Conservation (phyloP, 495 filamentous ascomycete species). For the Sordaria brevicollis region DNA sequence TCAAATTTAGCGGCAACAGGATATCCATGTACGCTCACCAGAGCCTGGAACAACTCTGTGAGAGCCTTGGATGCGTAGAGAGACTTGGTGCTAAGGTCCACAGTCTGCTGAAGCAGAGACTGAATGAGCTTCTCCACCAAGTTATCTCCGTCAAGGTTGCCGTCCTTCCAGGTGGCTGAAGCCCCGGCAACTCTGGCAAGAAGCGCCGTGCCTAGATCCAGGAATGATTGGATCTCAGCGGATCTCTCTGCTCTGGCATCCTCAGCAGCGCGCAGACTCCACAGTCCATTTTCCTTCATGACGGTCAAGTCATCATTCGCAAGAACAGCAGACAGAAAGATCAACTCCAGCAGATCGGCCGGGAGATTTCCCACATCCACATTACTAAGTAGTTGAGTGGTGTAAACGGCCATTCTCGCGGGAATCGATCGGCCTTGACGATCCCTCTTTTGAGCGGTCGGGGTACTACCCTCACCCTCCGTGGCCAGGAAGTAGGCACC, state of each 20-base stretch:
- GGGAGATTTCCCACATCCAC: slow-evolving; percentile 19
- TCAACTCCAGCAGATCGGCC: slow-evolving; percentile 28
- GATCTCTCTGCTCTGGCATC: slow-evolving; percentile 30
- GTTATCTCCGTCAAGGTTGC: slow-evolving; percentile 10
- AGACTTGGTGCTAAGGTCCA: slow-evolving; percentile 18
- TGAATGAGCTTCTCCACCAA: slow-evolving; percentile 27
- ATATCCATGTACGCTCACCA: slow-evolving; percentile 29
- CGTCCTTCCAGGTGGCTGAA: slow-evolving; percentile 21
- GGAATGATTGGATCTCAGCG: slow-evolving; percentile 49
- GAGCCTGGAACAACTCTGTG: slow-evolving; percentile 26
- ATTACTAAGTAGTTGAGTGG: slow-evolving; percentile 40
- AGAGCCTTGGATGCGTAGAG: slow-evolving; percentile 44
- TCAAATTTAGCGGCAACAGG: slow-evolving; percentile 21
- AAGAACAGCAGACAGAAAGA: slow-evolving; percentile 30
- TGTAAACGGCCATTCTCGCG: slow-evolving; percentile 63
- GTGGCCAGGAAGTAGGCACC: slow-evolving; percentile 60
- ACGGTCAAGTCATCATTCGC: slow-evolving; percentile 35
- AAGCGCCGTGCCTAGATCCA: slow-evolving; percentile 45
- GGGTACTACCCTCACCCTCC: slow-evolving; percentile 10
- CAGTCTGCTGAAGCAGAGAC: slow-evolving; percentile 24
- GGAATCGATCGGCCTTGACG: slow-evolving; percentile 56
- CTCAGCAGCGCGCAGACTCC: slow-evolving; percentile 20
- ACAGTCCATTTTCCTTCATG: slow-evolving; percentile 22
- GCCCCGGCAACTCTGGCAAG: slow-evolving; percentile 38
- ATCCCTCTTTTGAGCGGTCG: slow-evolving; percentile 40